Conservation (phyloP, 202 grass and related monocot genomes). For the Musa balbisiana region DNA sequence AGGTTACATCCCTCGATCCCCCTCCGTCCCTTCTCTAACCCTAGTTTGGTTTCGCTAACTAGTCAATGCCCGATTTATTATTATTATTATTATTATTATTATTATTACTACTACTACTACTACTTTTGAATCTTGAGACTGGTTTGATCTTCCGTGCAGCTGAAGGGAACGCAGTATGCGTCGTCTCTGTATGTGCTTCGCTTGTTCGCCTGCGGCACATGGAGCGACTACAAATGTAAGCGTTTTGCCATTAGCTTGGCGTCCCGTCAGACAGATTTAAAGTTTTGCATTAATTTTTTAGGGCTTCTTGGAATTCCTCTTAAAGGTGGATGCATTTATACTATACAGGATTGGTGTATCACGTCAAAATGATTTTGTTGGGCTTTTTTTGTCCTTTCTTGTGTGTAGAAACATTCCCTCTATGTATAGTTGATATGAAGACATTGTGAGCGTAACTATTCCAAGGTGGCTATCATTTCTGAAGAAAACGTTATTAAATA, state of each 20-base stretch:
- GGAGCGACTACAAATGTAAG: slow-evolving; percentile 90
- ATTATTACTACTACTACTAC: too few relatives aligned
- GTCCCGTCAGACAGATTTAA: neutral
- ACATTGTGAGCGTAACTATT: neutral
- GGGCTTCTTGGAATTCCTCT: neutral
- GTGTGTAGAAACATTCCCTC: neutral
- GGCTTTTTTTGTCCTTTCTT: neutral
- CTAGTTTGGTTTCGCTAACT: neutral
- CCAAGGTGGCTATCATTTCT: neutral
- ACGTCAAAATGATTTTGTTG: too few relatives aligned
- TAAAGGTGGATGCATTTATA: neutral
- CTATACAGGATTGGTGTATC: too few relatives aligned
- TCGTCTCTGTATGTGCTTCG: slow-evolving; percentile 78
- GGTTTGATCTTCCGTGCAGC: slow-evolving; percentile 28
- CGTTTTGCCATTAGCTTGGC: neutral
- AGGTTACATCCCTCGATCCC: slow-evolving; percentile 28
- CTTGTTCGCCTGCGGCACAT: slow-evolving; percentile 85
- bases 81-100: slow-evolving; percentile 12
- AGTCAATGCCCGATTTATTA: neutral
- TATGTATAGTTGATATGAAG: neutral
- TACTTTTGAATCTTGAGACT: neutral
- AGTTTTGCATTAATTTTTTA: neutral
- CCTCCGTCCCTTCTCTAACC: neutral
- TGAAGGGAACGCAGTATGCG: slow-evolving; percentile 75
- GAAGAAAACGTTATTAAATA: too few relatives aligned